Evolutionary conservation across 1,284 basidiomycete genomes (phyloP), one percentile per base, ranked within the genome.

Genomic region (Gymnopus androsaceus): DNA sequence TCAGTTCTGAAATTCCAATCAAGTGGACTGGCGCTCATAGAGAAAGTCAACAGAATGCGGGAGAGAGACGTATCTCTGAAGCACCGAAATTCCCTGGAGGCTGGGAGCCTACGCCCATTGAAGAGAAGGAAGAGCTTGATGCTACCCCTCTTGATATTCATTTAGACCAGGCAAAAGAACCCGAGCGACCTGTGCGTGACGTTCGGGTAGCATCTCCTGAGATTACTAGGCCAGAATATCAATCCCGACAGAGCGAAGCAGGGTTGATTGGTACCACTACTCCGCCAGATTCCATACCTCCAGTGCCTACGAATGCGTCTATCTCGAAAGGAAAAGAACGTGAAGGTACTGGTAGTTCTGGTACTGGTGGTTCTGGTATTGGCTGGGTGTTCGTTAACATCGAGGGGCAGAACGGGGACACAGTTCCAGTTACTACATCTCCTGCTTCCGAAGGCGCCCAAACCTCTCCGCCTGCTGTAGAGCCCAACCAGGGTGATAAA

Each of bases 311-410:
- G 7, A 42, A n/a, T 42, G 25, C 61, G 2, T 57, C 59, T 27
- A 54, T 55, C 14, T 58, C 58, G n/a, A 55, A 62, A 25, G 59
- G 56, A 48, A 67, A 65, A 50, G 62, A 62, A 14, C 53, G 36
- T 5, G 47, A 49, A 12, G 49, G n/a, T n/a, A n/a, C n/a, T n/a
- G n/a, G 23, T 40, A 63, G 64, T 34, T 51, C 52, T 14, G 70
- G 73, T 19, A 66, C 80, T 69, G 80, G 23, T 40, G 63, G 64
- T 34, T 51, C 52, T 14, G 70, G 73, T 19, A 66, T 80, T 69
- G 80, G 85, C 53, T 87, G 85, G 85, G 85, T 87, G 4, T 68
- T 88, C 46, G 80, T 87, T 41, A 85, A 86, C 58, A 77, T 87
- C 27, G 83, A 85, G 58, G 75, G 75, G 31, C 66, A 59, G 66